A percentile compares a stretch with the other conserved stretches of the same genome.
Evolutionary conservation across 2,329 filamentous ascomycete species (phyloP).

Genomic region (Pseudopithomyces maydicus): DNA sequence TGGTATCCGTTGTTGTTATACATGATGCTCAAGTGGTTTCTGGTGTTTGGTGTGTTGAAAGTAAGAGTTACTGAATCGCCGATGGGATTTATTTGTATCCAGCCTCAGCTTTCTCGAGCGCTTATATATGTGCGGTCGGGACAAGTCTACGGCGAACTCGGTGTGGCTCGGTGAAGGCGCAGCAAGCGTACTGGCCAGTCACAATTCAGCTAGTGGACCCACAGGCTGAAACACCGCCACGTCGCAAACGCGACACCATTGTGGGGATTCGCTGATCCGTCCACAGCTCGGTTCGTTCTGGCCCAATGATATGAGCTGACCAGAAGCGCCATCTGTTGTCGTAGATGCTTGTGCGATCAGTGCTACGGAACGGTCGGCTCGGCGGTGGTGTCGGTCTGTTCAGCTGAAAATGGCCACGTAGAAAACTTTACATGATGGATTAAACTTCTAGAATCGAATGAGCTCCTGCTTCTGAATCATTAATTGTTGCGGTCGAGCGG

Average conservation of each 20-base stretch:
- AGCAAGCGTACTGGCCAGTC: background rate
- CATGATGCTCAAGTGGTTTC: background rate
- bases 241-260: background rate
- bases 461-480: no score
- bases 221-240: background rate
- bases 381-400: background rate
- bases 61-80: background rate
- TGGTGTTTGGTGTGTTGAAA: background rate
- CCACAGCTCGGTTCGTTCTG: background rate
- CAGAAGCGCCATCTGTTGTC: background rate
- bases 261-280: background rate
- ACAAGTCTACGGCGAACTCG: background rate
- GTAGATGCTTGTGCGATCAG: background rate
- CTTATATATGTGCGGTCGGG: background rate
- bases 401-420: background rate
- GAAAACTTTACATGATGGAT: no score
- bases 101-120: background rate
- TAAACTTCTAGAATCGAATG: no score
- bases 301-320: background rate
- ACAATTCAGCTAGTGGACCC: constrained; percentile 1
- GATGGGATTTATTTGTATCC: background rate
- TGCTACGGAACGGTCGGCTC: constrained; percentile 4
- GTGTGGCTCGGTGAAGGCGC: constrained; percentile 3
- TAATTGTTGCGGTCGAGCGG: no score
- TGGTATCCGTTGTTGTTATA: constrained; percentile 4